Evolutionary conservation across 352 stramenopile genomes (phyloP).

Genomic region (Pythium utonaiense): DNA sequence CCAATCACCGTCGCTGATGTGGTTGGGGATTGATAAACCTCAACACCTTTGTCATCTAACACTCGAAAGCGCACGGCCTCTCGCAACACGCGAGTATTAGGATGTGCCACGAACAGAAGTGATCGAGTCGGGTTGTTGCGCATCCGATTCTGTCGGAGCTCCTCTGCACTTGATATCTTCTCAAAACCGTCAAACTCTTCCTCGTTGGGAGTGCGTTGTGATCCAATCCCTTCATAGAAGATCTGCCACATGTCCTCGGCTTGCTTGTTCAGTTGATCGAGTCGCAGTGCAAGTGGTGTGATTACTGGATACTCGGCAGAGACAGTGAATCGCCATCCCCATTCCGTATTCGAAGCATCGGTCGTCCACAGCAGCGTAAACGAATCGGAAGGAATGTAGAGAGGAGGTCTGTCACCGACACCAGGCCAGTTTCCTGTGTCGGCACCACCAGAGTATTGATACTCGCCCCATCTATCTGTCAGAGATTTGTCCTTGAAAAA

Average conservation of each 20-base stretch:
- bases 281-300: constrained; percentile 36
- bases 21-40: background rate
- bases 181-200: constrained; percentile 58
- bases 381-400: constrained; percentile 72
- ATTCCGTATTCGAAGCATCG: constrained; percentile 86
- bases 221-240: constrained; percentile 56
- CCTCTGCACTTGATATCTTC: constrained; percentile 11
- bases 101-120: background rate
- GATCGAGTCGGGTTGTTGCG: constrained; percentile 4
- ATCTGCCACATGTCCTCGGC: constrained; percentile 66
- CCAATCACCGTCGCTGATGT: background rate
- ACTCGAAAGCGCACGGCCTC: too few species aligned
- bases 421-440: constrained; percentile 83
- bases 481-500: constrained; percentile 85
- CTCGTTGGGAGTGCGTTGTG: constrained; percentile 33
- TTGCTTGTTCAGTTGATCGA: constrained; percentile 58
- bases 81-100: too few species aligned
- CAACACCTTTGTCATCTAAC: background rate
- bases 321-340: constrained; percentile 84
- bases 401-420: constrained; percentile 39
- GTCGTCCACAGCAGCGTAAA: constrained; percentile 86
- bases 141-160: background rate
- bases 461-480: constrained; percentile 53
- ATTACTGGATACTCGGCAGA: constrained; percentile 52
- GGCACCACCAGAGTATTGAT: constrained; percentile 64